Base-by-base conservation (phyloP, 176 grass and related monocot genomes). In the Oryza coarctata region DNA sequence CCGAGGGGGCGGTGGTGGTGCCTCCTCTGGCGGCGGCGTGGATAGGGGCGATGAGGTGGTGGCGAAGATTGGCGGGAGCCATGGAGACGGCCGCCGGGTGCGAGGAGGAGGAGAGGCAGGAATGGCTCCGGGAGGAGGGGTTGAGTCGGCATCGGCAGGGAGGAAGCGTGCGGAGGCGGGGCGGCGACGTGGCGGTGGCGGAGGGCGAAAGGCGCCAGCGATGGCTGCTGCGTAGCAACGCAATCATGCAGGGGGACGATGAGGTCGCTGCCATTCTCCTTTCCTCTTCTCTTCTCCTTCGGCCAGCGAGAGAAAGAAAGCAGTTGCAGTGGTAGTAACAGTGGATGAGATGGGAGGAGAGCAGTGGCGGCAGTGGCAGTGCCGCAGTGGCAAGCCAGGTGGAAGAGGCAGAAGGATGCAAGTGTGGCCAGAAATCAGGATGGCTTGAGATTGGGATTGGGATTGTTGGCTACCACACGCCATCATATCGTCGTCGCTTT, bases 21-120 rank as follows among this genome's bases (percentile, higher is more conserved):
- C 13, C 71, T 6, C 84, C 14, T 62, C 74, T 74, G 62, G 17
- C 55, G 62, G 71, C 65, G 45, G 86, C 77, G 14, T 63, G 50
- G 50, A 6, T 70, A 36, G 80, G 75, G 25, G n/a, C 76, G 70
- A 83, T 18, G 25, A 84, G 75, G 20, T 62, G 1, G 30, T 57
- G 58, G 60, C 66, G 77, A 17, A 76, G 55, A 60, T 60, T 60
- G 55, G 22, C 6, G n/a, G n/a, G 55, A 60, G 55, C n/a, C n/a
- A 60, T 25, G 55, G n/a, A 60, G 20, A 60, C 7, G 7, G 43
- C 13, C 3, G 13, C 43, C 1, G 15, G 45, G 45, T 8, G 38
- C 9, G 40, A 41, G 9, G 44, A 43, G 44, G 44, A 49, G 14
- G 44, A 49, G 44, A n/a, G n/a, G n/a, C n/a, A n/a, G n/a, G n/a